Conservation (phyloP, 2,329 filamentous ascomycete species). For the Penicillium sp. region DNA sequence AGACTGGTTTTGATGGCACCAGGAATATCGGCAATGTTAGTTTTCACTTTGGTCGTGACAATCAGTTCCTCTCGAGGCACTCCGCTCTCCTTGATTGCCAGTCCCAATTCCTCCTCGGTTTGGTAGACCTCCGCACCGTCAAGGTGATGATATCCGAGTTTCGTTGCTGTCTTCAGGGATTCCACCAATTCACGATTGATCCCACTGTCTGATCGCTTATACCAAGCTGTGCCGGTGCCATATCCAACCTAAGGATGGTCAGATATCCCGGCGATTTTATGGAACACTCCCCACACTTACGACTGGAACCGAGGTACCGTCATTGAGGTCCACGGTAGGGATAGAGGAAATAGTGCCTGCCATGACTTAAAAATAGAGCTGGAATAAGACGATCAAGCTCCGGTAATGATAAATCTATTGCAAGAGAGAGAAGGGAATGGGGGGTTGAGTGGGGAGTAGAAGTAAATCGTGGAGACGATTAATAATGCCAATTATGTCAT, state of each 20-base stretch:
- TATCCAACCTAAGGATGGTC: slow-evolving; percentile 54
- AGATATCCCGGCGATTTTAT: neutral
- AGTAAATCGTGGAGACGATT: slow-evolving; percentile 7
- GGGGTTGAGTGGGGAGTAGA: neutral
- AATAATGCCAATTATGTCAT: slow-evolving; percentile 25
- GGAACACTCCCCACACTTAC: slow-evolving; percentile 33
- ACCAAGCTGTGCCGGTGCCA: slow-evolving; percentile 67
- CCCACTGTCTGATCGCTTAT: slow-evolving; percentile 52
- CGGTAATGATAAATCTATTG: neutral
- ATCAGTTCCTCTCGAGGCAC: slow-evolving; percentile 52
- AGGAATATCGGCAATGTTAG: slow-evolving; percentile 57
- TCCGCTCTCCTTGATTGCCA: slow-evolving; percentile 51
- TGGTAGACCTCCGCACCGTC: slow-evolving; percentile 63
- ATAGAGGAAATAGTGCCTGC: slow-evolving; percentile 15
- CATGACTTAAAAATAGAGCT: slow-evolving; percentile 3
- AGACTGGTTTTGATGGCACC: slow-evolving; percentile 58
- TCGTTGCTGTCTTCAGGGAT: slow-evolving; percentile 58
- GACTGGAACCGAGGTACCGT: slow-evolving; percentile 59
- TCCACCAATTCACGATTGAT: slow-evolving; percentile 60
- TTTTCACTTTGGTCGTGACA: slow-evolving; percentile 60
- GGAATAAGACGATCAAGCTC: neutral
- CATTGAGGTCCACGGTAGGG: slow-evolving; percentile 58
- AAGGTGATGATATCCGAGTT: slow-evolving; percentile 62
- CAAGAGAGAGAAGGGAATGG: neutral
- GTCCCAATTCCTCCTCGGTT: slow-evolving; percentile 52